phyloP scores from a whole-genome alignment of 768 basidiomycete genomes.

The Lentinula edodes region DNA sequence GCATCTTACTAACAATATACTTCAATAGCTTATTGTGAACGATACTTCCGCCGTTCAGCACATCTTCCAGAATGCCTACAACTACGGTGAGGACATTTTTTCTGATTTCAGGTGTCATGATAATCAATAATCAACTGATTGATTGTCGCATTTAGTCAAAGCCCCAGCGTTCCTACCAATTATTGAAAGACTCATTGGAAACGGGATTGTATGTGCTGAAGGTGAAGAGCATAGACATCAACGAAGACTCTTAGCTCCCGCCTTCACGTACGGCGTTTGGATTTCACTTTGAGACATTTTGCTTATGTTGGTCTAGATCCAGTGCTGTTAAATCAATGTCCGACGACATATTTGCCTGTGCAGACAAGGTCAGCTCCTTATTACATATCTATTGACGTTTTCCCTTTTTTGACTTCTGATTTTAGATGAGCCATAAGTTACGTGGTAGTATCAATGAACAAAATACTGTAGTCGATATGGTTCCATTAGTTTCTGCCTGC shows the following conservation, averaged over 20 bases:
- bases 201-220: conserved; percentile 31
- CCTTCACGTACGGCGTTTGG: conserved; percentile 27
- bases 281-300: background rate
- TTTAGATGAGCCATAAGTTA: background rate
- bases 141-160: conserved; percentile 13
- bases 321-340: conserved; percentile 29
- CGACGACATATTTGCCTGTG: conserved; percentile 25
- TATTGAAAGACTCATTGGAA: conserved; percentile 27
- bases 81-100: conserved; percentile 21
- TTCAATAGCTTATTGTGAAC: conserved; percentile 24
- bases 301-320: conserved; percentile 13
- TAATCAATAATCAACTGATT: background rate
- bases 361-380: conserved; percentile 16
- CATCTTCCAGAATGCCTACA: conserved; percentile 28
- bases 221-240: conserved; percentile 29
- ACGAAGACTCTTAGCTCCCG: conserved; percentile 27
- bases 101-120: too few species aligned
- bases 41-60: conserved; percentile 31
- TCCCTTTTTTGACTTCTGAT: background rate
- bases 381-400: background rate
- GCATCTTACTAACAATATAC: background rate
- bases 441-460: background rate
- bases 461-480: background rate
- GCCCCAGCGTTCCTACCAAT: conserved; percentile 26
- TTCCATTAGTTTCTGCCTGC: conserved; percentile 3